Evolutionary conservation across 179 eudicot species (phyloP).

Genomic region (Spergularia azorica): DNA sequence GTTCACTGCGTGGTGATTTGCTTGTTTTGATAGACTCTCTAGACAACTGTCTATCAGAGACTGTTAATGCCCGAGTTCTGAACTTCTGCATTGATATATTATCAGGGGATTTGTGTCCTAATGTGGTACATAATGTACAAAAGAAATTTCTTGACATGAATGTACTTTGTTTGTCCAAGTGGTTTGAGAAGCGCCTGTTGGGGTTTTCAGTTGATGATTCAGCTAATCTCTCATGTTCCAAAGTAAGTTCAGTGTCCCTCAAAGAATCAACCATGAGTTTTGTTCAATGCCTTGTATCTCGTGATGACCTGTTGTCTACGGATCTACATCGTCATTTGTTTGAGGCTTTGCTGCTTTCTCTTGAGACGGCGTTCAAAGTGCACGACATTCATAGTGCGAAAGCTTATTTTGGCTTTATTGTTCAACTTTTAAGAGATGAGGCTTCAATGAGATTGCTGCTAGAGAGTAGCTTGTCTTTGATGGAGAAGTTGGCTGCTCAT

Average conservation of each 20-base stretch:
- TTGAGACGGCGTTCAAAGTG: conserved; percentile 71
- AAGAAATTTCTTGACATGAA: conserved; percentile 72
- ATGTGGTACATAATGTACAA: conserved; percentile 58
- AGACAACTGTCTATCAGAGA: conserved; percentile 69
- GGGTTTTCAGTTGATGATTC: conserved; percentile 56
- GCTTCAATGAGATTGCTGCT: conserved; percentile 66
- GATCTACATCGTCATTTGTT: conserved; percentile 67
- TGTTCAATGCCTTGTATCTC: conserved; percentile 58
- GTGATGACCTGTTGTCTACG: conserved; percentile 49
- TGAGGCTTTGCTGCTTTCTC: conserved; percentile 63
- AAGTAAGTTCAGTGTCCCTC: conserved; percentile 64
- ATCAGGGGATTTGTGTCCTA: conserved; percentile 58
- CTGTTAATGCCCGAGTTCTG: conserved; percentile 71
- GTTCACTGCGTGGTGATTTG: conserved; percentile 68
- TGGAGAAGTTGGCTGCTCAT: conserved; percentile 78
- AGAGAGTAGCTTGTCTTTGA: conserved; percentile 60
- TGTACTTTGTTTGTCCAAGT: conserved; percentile 59
- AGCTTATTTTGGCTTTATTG: conserved; percentile 66
- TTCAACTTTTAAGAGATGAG: conserved; percentile 79
- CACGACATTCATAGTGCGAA: conserved; percentile 75
- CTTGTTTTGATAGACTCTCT: conserved; percentile 76
- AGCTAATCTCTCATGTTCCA: conserved; percentile 39
- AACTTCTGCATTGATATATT: conserved; percentile 71
- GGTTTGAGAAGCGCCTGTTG: conserved; percentile 84
- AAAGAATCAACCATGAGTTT: conserved; percentile 90